phyloP scores from a whole-genome alignment of 257 asterid genomes.

The Petrea volubilis region DNA sequence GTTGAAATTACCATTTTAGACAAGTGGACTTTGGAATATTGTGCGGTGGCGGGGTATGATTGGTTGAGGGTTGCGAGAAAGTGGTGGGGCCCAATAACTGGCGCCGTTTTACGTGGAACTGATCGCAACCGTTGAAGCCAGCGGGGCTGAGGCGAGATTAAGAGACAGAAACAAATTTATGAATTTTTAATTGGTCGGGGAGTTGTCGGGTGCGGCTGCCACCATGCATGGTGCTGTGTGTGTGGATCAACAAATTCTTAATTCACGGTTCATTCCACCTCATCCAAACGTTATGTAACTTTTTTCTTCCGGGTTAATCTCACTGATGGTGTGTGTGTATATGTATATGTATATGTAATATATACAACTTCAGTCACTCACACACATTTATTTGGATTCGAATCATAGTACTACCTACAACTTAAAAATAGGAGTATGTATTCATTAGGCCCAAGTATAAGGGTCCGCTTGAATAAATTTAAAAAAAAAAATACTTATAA shows the following conservation, averaged over 20 bases:
- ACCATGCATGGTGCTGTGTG: background rate
- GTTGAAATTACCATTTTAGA: constrained; percentile 15
- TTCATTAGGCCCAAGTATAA: too few species aligned
- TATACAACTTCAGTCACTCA: too few species aligned
- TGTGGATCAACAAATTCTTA: background rate
- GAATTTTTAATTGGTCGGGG: constrained; percentile 36
- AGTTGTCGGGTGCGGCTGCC: constrained; percentile 25
- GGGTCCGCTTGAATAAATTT: too few species aligned
- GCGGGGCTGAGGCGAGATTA: constrained; percentile 22
- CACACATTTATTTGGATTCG: too few species aligned
- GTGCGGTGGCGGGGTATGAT: background rate
- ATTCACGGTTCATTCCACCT: too few species aligned
- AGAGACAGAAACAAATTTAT: constrained; percentile 22
- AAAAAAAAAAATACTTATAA: too few species aligned
- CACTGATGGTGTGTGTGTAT: too few species aligned
- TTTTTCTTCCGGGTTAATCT: too few species aligned
- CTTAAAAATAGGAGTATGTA: too few species aligned
- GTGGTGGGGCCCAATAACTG: constrained; percentile 12
- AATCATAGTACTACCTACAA: too few species aligned
- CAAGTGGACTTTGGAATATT: background rate
- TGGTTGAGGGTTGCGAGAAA: constrained; percentile 12
- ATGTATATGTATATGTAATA: too few species aligned
- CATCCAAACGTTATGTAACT: background rate
- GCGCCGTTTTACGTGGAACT: constrained; percentile 22
- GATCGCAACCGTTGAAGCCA: constrained; percentile 19